These are phyloP conservation scores for Erythrophleum fordii DNA, from an alignment of 306 rosid species.

Conservation along the genomic window DNA sequence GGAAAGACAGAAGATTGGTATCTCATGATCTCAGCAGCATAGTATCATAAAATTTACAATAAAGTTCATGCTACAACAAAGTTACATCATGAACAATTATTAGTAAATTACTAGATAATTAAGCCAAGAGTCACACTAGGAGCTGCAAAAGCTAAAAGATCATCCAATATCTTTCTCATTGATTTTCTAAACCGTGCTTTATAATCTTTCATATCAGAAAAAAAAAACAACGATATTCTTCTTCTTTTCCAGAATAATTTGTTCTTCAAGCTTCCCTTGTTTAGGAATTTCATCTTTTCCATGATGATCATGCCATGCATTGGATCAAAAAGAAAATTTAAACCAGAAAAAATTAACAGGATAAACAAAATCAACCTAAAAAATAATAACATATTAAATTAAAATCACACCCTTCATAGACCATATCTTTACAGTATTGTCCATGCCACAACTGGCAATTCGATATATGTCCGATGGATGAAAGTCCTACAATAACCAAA, in stretches of 20 bases:
- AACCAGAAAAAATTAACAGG: background rate
- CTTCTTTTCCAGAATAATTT: background rate
- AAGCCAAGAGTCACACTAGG: constrained; percentile 3
- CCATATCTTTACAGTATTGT: constrained; percentile 96
- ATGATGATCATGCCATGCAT: background rate
- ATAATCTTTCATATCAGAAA: background rate
- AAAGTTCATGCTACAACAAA: background rate
- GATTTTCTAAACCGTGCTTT: background rate
- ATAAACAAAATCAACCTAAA: constrained; percentile 14
- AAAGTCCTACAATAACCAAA: constrained; percentile 68
- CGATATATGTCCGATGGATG: constrained; percentile 88
- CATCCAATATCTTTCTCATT: constrained; percentile 3
- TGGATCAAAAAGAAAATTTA: background rate
- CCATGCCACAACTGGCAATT: constrained; percentile 98
- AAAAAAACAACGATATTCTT: background rate
- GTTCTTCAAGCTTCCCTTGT: background rate
- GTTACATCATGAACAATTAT: background rate
- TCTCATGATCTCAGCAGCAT: background rate
- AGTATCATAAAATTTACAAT: background rate
- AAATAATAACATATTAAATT: constrained; percentile 15
- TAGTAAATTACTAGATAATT: background rate
- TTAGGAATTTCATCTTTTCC: constrained; percentile 12
- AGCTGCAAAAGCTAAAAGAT: background rate
- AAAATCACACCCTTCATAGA: constrained; percentile 80
- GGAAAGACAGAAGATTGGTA: background rate